Evolutionary conservation across 2,329 filamentous ascomycete species (phyloP).

Genomic region (Clathrospora elynae): DNA sequence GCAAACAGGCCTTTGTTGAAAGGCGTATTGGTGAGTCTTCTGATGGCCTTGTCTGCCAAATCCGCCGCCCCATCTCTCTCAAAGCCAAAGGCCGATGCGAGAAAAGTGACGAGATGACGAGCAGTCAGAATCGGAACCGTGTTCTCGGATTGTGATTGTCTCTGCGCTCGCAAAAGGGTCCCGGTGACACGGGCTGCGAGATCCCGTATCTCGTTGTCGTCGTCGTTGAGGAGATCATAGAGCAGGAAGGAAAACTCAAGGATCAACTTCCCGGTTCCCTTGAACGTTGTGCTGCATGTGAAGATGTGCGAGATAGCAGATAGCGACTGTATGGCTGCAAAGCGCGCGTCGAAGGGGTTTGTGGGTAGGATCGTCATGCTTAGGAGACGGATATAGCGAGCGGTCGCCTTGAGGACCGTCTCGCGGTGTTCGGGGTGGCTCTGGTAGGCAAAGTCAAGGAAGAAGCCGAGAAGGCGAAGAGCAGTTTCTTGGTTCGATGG

Average conservation of each 20-base stretch:
- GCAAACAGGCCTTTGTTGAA: conserved; percentile 41
- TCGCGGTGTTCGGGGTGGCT: conserved; percentile 10
- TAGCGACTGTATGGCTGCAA: conserved; percentile 64
- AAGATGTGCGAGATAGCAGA: conserved; percentile 47
- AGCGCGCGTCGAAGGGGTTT: conserved; percentile 66
- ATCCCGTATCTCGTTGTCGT: conserved; percentile 86
- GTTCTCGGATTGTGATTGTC: conserved; percentile 28
- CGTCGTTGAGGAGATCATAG: conserved; percentile 66
- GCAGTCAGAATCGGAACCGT: conserved; percentile 58
- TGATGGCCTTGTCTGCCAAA: no score
- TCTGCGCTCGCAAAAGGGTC: conserved; percentile 50
- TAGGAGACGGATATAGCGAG: conserved; percentile 38
- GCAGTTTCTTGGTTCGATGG: conserved; percentile 42
- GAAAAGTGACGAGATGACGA: conserved; percentile 44
- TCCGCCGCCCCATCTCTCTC: no score
- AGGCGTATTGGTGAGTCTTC: no score
- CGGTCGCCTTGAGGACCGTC: conserved; percentile 14
- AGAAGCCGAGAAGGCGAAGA: conserved; percentile 38
- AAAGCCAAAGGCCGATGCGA: conserved; percentile 44
- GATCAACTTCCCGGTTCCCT: conserved; percentile 16
- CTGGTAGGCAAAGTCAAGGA: conserved; percentile 37
- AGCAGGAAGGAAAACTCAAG: conserved; percentile 53
- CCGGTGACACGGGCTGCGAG: conserved; percentile 61
- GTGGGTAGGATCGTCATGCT: conserved; percentile 40
- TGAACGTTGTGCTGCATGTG: conserved; percentile 17